Evolutionary conservation across 2,329 filamentous ascomycete species (phyloP).

Genomic region (Phyllosticta citrichinensis): DNA sequence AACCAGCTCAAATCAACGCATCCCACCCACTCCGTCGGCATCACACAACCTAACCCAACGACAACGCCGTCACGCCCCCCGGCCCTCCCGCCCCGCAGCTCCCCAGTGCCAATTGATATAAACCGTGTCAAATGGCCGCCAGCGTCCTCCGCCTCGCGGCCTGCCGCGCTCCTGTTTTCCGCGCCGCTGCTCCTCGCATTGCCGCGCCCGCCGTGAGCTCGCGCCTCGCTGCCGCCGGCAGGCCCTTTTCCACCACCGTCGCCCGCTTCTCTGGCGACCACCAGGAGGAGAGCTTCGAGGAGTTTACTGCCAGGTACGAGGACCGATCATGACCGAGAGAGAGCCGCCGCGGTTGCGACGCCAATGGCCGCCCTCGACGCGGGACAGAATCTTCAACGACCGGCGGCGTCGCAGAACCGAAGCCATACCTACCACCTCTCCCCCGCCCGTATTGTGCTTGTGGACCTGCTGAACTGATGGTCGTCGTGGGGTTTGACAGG

Average conservation of each 20-base stretch:
- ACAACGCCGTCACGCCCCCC: constrained; percentile 8
- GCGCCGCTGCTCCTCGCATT: constrained; percentile 39
- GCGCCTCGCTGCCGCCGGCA: constrained; percentile 11
- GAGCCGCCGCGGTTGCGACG: not conserved
- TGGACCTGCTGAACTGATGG: constrained; percentile 2
- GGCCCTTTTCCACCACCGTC: constrained; percentile 42
- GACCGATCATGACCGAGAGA: not conserved
- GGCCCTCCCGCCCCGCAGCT: constrained; percentile 8
- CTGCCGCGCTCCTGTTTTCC: constrained; percentile 48
- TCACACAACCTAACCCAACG: constrained; percentile 16
- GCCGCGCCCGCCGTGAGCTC: constrained; percentile 9
- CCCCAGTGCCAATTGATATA: not conserved
- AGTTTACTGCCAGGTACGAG: constrained; percentile 89
- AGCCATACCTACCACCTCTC: too few relatives aligned
- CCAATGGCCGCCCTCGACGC: constrained; percentile 1
- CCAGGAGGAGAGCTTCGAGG: constrained; percentile 95
- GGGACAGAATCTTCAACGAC: not conserved
- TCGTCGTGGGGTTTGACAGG: constrained; percentile 42
- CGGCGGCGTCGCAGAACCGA: not conserved
- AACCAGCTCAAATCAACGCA: constrained; percentile 8
- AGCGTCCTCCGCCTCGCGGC: constrained; percentile 61
- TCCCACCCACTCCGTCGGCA: constrained; percentile 15
- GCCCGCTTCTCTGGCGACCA: constrained; percentile 41
- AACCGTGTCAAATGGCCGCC: constrained; percentile 47
- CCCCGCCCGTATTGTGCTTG: not conserved